A percentile compares a stretch with the other conserved stretches of the same genome.
Evolutionary conservation across 495 filamentous ascomycete genomes (phyloP).

Genomic region (Aspergillus olivimuriae): DNA sequence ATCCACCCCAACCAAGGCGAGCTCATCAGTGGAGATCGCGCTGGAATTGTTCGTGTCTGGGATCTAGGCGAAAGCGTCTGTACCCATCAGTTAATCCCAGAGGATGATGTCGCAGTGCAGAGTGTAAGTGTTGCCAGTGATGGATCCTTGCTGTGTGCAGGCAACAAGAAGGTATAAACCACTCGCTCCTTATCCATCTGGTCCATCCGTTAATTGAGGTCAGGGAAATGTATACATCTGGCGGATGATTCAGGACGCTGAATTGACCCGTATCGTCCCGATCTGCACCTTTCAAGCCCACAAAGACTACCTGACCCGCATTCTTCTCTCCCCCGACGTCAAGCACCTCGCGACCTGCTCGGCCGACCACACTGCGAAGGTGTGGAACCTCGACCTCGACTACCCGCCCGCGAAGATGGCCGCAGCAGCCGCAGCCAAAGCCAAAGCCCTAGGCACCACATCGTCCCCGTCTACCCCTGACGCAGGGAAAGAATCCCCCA

Average conservation of each 20-base stretch:
- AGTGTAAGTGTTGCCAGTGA: constrained; percentile 96
- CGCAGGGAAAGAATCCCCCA: constrained; percentile 11
- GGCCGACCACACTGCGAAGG: constrained; percentile 95
- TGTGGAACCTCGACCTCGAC: constrained; percentile 77
- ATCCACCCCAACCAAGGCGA: constrained; percentile 99
- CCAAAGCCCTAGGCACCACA: constrained; percentile 16
- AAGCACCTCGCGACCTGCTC: constrained; percentile 96
- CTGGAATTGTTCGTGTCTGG: constrained; percentile 92
- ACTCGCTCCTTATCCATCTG: background rate
- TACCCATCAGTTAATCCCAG: constrained; percentile 91
- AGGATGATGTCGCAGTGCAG: constrained; percentile 86
- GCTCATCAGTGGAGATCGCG: constrained; percentile 90
- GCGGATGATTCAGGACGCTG: constrained; percentile 77
- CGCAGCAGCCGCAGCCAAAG: constrained; percentile 18
- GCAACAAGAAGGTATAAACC: constrained; percentile 71
- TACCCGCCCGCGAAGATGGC: constrained; percentile 42
- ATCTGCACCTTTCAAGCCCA: constrained; percentile 91
- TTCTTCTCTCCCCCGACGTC: constrained; percentile 93
- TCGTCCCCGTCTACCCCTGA: no score
- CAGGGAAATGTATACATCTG: constrained; percentile 97
- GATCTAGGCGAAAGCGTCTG: constrained; percentile 96
- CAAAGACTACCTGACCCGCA: constrained; percentile 87
- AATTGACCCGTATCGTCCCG: constrained; percentile 82
- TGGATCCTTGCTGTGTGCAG: constrained; percentile 88
- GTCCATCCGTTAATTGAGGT: background rate